Conservation (phyloP, 768 basidiomycete genomes). For the Rhodotorula diobovata region DNA sequence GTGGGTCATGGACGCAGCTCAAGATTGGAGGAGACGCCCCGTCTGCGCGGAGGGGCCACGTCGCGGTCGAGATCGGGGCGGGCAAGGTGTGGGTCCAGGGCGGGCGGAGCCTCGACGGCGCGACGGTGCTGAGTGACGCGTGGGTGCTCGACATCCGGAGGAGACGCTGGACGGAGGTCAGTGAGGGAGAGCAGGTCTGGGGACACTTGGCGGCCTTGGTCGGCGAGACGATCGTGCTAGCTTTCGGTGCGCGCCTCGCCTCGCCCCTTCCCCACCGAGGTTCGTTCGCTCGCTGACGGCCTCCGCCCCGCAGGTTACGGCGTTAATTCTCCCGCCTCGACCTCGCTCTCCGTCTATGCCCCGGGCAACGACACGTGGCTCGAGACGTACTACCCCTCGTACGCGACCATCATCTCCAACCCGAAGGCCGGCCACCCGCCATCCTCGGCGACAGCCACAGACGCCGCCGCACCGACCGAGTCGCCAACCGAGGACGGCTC, state of each 20-base stretch:
- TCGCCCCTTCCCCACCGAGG: not conserved
- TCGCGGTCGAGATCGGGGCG: constrained; percentile 16
- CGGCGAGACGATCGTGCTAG: constrained; percentile 24
- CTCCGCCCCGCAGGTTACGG: constrained; percentile 18
- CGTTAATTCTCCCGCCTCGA: not conserved
- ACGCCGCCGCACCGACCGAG: not conserved
- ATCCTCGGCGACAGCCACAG: not conserved
- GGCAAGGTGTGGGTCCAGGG: constrained; percentile 33
- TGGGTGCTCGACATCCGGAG: constrained; percentile 16
- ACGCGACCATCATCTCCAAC: constrained; percentile 8
- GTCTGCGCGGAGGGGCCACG: constrained; percentile 4
- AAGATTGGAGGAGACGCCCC: not conserved
- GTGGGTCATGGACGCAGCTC: constrained; percentile 9
- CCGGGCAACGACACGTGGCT: constrained; percentile 32
- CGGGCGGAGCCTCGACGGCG: constrained; percentile 10
- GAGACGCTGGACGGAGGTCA: constrained; percentile 3
- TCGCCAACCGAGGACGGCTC: not conserved
- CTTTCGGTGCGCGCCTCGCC: constrained; percentile 24
- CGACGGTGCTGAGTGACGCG: constrained; percentile 2
- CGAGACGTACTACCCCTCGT: constrained; percentile 27
- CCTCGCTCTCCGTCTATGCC: constrained; percentile 17
- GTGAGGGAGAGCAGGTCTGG: constrained; percentile 9
- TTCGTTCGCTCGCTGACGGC: not conserved
- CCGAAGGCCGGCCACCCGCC: constrained; percentile 20
- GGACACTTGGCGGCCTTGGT: constrained; percentile 15